phyloP scores from a whole-genome alignment of 2,329 filamentous ascomycete species.

The Penicillium sp. region DNA sequence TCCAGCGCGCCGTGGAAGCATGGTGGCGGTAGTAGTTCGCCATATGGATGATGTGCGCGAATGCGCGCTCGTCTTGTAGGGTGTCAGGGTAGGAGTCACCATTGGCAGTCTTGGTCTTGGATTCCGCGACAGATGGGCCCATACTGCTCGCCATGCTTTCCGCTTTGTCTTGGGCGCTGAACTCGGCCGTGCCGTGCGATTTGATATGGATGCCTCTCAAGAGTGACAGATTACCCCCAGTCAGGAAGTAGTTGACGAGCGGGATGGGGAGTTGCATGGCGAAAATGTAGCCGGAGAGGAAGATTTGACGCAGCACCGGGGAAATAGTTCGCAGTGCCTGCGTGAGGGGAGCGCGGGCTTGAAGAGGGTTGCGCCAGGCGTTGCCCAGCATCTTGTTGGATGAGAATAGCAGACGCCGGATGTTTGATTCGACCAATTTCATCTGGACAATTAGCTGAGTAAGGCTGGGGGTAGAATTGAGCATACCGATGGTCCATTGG shows the following conservation, averaged over 20 bases:
- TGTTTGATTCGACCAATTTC: constrained; percentile 45
- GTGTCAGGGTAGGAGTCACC: constrained; percentile 44
- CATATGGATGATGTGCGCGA: constrained; percentile 53
- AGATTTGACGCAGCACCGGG: constrained; percentile 52
- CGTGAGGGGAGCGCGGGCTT: constrained; percentile 47
- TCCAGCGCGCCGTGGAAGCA: constrained; percentile 49
- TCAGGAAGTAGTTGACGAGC: constrained; percentile 47
- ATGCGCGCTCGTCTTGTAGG: constrained; percentile 41
- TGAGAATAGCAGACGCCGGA: constrained; percentile 41
- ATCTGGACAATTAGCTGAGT: constrained; percentile 34
- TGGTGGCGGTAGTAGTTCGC: constrained; percentile 58
- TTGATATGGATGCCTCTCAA: constrained; percentile 45
- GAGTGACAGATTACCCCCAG: constrained; percentile 53
- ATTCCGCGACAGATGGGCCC: constrained; percentile 53
- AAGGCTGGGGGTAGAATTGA: not conserved
- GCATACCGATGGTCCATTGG: constrained; percentile 56
- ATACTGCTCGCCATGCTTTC: constrained; percentile 54
- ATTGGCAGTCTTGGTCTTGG: constrained; percentile 33
- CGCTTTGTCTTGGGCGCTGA: constrained; percentile 39
- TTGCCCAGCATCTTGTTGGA: constrained; percentile 54
- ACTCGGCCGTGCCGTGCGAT: constrained; percentile 37
- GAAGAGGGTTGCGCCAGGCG: constrained; percentile 46
- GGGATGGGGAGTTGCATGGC: constrained; percentile 53
- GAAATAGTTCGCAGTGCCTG: constrained; percentile 46
- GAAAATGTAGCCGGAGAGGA: constrained; percentile 57